These are phyloP conservation scores for Erucastrum elatum DNA, from an alignment of 345 rosid species.

Conservation along the genomic window DNA sequence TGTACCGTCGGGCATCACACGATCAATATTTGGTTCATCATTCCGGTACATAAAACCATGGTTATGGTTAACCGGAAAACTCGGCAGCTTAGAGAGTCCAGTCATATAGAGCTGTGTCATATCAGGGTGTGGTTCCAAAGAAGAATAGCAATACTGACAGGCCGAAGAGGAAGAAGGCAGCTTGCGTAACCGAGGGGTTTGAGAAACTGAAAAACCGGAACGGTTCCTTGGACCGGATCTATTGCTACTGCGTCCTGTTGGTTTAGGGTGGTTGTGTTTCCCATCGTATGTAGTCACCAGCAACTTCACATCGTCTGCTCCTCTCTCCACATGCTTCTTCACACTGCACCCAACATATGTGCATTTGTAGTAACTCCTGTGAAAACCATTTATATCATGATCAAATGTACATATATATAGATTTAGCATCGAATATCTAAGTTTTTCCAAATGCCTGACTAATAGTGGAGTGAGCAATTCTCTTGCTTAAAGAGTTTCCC, in stretches of 20 bases:
- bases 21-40: background rate
- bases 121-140: background rate
- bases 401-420: background rate
- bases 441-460: background rate
- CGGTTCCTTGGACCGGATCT: constrained; percentile 1
- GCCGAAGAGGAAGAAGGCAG: background rate
- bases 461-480: background rate
- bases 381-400: background rate
- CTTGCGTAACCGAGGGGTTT: background rate
- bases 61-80: constrained; percentile 6
- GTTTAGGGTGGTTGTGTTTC: constrained; percentile 16
- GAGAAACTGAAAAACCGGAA: background rate
- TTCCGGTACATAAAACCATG: background rate
- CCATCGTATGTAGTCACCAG: constrained; percentile 35
- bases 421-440: background rate
- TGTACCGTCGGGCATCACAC: background rate
- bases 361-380: constrained; percentile 39
- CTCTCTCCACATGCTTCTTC: constrained; percentile 40
- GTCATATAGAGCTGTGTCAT: background rate
- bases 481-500: background rate
- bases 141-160: background rate
- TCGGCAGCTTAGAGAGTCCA: constrained; percentile 25
- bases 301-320: constrained; percentile 18
- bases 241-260: background rate
- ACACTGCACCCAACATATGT: constrained; percentile 13